These are phyloP conservation scores for Fusarium decemcellulare DNA, from an alignment of 2,329 filamentous ascomycete species.

Conservation along the genomic window DNA sequence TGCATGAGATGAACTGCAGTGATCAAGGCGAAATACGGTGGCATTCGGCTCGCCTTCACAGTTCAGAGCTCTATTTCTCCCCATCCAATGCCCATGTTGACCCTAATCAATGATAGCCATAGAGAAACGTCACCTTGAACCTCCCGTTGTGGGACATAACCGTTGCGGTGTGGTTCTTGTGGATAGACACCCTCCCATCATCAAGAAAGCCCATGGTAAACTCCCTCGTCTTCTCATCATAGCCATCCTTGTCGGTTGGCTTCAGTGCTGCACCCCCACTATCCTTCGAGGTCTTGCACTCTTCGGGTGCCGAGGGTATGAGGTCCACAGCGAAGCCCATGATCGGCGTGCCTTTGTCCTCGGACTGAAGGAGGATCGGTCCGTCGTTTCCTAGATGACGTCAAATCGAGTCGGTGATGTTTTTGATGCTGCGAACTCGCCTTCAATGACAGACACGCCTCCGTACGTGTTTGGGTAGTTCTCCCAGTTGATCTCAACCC, in stretches of 20 bases:
- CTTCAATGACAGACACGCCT: constrained; percentile 40
- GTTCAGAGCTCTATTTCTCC: background rate
- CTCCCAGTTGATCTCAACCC: constrained; percentile 36
- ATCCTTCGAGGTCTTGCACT: constrained; percentile 26
- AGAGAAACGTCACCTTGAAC: constrained; percentile 23
- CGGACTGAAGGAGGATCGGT: constrained; percentile 25
- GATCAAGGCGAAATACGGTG: too few relatives aligned
- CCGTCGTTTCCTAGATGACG: constrained; percentile 32
- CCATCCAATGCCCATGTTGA: too few relatives aligned
- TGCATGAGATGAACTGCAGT: too few relatives aligned
- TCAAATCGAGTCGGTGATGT: background rate
- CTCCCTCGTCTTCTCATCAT: constrained; percentile 26
- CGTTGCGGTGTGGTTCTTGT: constrained; percentile 29
- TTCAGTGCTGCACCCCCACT: constrained; percentile 27
- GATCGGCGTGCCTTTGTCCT: constrained; percentile 20
- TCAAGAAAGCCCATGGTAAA: constrained; percentile 24
- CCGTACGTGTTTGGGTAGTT: constrained; percentile 32
- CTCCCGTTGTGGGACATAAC: constrained; percentile 37
- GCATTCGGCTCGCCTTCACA: too few relatives aligned
- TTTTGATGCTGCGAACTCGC: background rate
- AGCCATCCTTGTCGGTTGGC: constrained; percentile 36
- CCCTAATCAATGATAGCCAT: constrained; percentile 22
- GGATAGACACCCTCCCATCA: constrained; percentile 24
- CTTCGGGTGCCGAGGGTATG: constrained; percentile 20
- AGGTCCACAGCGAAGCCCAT: constrained; percentile 31